These are phyloP conservation scores for Physcomitrellopsis africana DNA, from an alignment of 225 moss, liverwort and hornwort species.

Conservation along the genomic window DNA sequence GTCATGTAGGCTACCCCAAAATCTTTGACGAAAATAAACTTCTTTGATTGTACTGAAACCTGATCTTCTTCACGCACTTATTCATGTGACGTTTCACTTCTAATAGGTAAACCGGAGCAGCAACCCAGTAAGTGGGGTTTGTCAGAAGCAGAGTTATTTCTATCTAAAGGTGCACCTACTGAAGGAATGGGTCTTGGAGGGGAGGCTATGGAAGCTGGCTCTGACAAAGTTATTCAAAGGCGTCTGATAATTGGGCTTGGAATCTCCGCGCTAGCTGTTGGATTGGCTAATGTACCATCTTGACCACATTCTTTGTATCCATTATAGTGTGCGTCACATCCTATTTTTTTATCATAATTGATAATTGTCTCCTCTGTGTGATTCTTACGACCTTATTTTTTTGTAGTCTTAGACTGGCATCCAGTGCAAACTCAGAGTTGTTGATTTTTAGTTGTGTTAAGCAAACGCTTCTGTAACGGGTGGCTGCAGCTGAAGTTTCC, in stretches of 20 bases:
- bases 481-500: conserved; percentile 78
- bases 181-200: conserved; percentile 86
- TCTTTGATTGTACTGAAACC: no score
- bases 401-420: conserved; percentile 5
- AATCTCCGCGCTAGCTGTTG: conserved; percentile 61
- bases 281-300: conserved; percentile 68
- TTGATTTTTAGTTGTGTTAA: not conserved
- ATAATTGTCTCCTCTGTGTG: conserved; percentile 18
- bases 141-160: conserved; percentile 90
- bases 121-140: conserved; percentile 88
- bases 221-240: conserved; percentile 57
- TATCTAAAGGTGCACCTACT: conserved; percentile 96
- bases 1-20: no score
- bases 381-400: not conserved
- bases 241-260: conserved; percentile 84
- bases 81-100: not conserved
- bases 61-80: not conserved
- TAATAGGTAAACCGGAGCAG: conserved; percentile 62
- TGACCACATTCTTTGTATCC: conserved; percentile 8
- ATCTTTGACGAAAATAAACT: no score
- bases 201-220: conserved; percentile 77
- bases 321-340: not conserved
- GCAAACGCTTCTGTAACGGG: conserved; percentile 24
- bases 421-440: conserved; percentile 2
- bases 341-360: not conserved